Evolutionary conservation across 768 basidiomycete species (phyloP).

Genomic region (Boletus rubescentipes): DNA sequence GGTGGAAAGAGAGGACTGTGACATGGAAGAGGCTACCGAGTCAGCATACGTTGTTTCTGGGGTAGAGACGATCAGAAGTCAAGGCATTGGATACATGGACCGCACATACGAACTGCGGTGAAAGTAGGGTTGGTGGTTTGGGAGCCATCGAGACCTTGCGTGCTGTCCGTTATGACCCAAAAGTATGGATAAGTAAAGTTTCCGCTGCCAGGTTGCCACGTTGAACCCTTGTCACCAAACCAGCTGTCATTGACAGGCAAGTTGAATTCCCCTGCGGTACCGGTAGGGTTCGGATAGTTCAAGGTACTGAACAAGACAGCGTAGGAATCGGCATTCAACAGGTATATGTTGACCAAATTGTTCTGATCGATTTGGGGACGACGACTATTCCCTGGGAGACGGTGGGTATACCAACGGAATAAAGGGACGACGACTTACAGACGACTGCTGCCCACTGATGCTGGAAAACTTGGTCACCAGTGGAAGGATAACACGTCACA

Average conservation of each 20-base stretch:
- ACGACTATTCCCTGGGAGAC: conserved; percentile 66
- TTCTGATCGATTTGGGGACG: conserved; percentile 64
- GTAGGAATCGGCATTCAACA: conserved; percentile 71
- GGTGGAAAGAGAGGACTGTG: conserved; percentile 33
- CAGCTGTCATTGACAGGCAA: conserved; percentile 71
- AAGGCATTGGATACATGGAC: background rate
- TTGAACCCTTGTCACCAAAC: conserved; percentile 57
- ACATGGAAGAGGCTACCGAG: conserved; percentile 58
- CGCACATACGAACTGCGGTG: conserved; percentile 73
- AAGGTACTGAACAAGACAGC: conserved; percentile 42
- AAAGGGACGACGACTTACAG: conserved; percentile 52
- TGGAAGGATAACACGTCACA: conserved; percentile 73
- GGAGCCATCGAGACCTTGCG: conserved; percentile 51
- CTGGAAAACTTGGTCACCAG: conserved; percentile 59
- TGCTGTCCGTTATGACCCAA: conserved; percentile 72
- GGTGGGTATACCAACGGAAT: conserved; percentile 12
- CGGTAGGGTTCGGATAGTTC: conserved; percentile 53
- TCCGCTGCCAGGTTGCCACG: conserved; percentile 42
- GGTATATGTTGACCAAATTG: conserved; percentile 70
- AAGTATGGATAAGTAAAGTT: conserved; percentile 69
- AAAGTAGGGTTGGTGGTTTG: conserved; percentile 71
- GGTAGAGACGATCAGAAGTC: conserved; percentile 6
- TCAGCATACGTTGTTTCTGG: conserved; percentile 80
- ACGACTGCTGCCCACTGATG: conserved; percentile 74
- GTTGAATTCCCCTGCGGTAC: conserved; percentile 51